Evolutionary conservation across 345 rosid genomes (phyloP).

Genomic region (Salix viminalis): DNA sequence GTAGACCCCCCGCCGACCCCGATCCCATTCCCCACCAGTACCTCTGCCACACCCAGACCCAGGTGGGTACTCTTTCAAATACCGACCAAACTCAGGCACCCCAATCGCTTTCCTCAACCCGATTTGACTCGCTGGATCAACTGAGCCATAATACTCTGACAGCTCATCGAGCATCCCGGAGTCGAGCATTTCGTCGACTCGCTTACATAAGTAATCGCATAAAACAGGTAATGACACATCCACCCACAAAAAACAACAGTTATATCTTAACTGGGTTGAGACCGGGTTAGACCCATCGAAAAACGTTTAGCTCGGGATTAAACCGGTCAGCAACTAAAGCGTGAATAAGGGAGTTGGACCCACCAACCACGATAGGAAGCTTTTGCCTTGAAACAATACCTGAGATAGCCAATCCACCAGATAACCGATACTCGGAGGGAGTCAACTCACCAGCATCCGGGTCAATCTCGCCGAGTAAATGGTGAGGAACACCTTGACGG

Average conservation of each 20-base stretch:
- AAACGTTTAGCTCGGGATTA: constrained; percentile 49
- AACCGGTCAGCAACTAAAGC: constrained; percentile 58
- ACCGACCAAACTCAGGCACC: constrained; percentile 72
- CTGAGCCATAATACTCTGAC: constrained; percentile 40
- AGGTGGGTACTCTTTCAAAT: constrained; percentile 49
- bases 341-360: constrained; percentile 81
- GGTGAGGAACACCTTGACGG: constrained; percentile 67
- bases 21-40: constrained; percentile 22
- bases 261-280: constrained; percentile 49
- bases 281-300: constrained; percentile 33
- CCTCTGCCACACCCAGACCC: constrained; percentile 10
- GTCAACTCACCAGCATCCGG: constrained; percentile 48
- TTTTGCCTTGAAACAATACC: constrained; percentile 38
- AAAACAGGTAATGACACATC: constrained; percentile 64
- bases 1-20: constrained; percentile 39
- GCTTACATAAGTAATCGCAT: constrained; percentile 46
- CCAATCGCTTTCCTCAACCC: constrained; percentile 85
- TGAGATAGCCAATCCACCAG: constrained; percentile 37
- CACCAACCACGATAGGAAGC: constrained; percentile 76
- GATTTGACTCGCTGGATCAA: constrained; percentile 12
- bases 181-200: constrained; percentile 93
- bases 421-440: constrained; percentile 48
- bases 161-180: constrained; percentile 85
- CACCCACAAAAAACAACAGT: constrained; percentile 83
- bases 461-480: constrained; percentile 54